phyloP scores from a whole-genome alignment of 1,284 basidiomycete genomes.

The Amylostereum areolatum region DNA sequence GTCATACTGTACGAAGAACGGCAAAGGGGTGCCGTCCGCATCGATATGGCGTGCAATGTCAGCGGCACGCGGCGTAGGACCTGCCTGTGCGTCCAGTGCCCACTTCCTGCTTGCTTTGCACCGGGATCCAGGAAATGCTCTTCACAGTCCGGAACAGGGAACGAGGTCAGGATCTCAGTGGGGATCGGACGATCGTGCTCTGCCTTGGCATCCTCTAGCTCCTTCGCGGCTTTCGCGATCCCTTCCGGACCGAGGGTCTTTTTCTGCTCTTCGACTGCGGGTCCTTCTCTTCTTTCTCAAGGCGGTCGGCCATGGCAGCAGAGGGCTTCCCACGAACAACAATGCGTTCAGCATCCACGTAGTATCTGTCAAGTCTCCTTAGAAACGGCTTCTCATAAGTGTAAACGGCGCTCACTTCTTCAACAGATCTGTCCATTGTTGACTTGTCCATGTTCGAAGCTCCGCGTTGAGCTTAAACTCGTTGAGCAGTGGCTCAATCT shows the following conservation, averaged over 20 bases:
- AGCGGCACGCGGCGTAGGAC: constrained; percentile 16
- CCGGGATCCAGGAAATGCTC: constrained; percentile 92
- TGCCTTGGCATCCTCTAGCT: constrained; percentile 79
- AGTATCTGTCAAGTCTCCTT: constrained; percentile 52
- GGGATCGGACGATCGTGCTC: constrained; percentile 88
- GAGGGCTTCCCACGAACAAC: constrained; percentile 88
- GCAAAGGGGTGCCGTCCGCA: constrained; percentile 61
- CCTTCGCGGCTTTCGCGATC: constrained; percentile 63
- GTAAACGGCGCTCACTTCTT: constrained; percentile 53
- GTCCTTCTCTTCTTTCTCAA: constrained; percentile 82
- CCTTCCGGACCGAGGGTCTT: constrained; percentile 75
- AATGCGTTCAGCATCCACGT: constrained; percentile 64
- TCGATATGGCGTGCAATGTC: constrained; percentile 63
- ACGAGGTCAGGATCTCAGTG: constrained; percentile 70
- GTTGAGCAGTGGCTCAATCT: constrained; percentile 71
- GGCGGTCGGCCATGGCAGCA: constrained; percentile 72
- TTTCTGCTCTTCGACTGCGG: constrained; percentile 69
- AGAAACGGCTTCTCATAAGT: neutral
- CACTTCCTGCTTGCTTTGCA: constrained; percentile 72
- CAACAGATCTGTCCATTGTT: constrained; percentile 81
- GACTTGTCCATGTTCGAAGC: constrained; percentile 66
- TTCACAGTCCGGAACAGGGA: constrained; percentile 86
- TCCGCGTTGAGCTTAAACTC: constrained; percentile 71
- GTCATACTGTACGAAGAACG: constrained; percentile 92
- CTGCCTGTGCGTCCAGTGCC: constrained; percentile 38